phyloP scores from a whole-genome alignment of 306 rosid genomes.

The Elaeagnus macrophylla region DNA sequence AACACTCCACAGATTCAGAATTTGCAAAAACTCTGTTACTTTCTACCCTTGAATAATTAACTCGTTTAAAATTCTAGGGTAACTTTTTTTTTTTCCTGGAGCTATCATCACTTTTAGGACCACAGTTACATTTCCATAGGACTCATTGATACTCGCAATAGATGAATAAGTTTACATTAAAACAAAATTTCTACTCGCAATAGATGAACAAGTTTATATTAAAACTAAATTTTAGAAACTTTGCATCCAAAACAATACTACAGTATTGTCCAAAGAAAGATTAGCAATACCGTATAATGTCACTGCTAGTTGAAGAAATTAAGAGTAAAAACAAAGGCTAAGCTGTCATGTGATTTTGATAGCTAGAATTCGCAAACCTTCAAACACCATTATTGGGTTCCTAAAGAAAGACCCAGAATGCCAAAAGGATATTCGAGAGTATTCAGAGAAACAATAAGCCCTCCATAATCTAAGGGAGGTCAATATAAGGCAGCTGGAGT shows the following conservation, averaged over 20 bases:
- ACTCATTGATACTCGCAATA: background rate
- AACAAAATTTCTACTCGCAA: background rate
- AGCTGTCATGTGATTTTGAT: slow-evolving; percentile 24
- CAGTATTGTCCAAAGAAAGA: background rate
- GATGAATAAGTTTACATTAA: slow-evolving; percentile 8
- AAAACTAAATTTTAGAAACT: background rate
- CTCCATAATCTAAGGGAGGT: slow-evolving; percentile 36
- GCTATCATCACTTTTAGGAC: no score
- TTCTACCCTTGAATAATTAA: no score
- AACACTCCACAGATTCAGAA: no score
- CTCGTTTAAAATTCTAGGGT: no score
- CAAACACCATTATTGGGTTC: background rate
- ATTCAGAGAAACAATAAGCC: slow-evolving; percentile 25
- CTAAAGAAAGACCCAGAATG: slow-evolving; percentile 8
- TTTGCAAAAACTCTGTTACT: no score
- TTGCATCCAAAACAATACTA: background rate
- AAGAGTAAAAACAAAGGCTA: slow-evolving; percentile 5
- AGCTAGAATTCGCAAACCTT: slow-evolving; percentile 5
- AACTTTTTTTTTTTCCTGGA: no score
- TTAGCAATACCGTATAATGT: background rate
- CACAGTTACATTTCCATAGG: no score
- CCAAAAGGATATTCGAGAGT: slow-evolving; percentile 10
- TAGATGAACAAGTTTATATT: background rate
- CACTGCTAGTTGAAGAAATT: background rate
- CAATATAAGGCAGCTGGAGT: slow-evolving; percentile 42